Percentiles rank a stretch among this genome's conserved stretches.
phyloP scores from a whole-genome alignment of 2,329 filamentous ascomycete species.

The Colletotrichum destructivum region DNA sequence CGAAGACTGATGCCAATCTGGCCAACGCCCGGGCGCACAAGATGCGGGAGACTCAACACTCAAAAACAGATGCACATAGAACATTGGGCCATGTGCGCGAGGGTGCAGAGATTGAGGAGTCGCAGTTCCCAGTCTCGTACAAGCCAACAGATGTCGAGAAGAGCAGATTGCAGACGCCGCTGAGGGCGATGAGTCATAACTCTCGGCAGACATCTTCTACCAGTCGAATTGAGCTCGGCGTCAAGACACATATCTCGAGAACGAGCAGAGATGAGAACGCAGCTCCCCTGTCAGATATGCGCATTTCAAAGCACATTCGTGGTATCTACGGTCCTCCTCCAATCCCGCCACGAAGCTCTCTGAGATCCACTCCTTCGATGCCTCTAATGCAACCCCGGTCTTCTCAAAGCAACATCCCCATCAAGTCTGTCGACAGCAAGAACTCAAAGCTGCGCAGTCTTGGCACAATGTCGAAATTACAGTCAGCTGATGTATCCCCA shows the following conservation, averaged over 20 bases:
- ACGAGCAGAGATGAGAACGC: slow-evolving; percentile 28
- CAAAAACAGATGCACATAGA: slow-evolving; percentile 44
- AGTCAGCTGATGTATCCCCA: background rate
- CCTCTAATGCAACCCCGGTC: slow-evolving; percentile 15
- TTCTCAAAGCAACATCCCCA: slow-evolving; percentile 22
- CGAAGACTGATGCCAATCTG: slow-evolving; percentile 48
- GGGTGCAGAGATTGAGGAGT: slow-evolving; percentile 63
- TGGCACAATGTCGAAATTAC: slow-evolving; percentile 7
- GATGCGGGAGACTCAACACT: slow-evolving; percentile 36
- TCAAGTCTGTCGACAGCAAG: slow-evolving; percentile 3
- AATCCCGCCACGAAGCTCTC: slow-evolving; percentile 35
- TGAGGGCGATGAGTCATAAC: slow-evolving; percentile 24
- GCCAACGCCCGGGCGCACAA: background rate
- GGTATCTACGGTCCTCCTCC: slow-evolving; percentile 20
- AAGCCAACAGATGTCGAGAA: slow-evolving; percentile 1
- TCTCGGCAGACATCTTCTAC: slow-evolving; percentile 27
- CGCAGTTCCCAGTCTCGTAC: slow-evolving; percentile 46
- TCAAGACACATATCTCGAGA: background rate
- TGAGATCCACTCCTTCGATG: slow-evolving; percentile 32
- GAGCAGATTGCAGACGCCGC: slow-evolving; percentile 23
- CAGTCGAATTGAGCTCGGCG: slow-evolving; percentile 14
- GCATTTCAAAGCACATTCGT: background rate
- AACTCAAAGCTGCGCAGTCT: slow-evolving; percentile 14
- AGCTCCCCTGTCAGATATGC: slow-evolving; percentile 19
- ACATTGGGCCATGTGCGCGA: slow-evolving; percentile 63